phyloP scores from a whole-genome alignment of 2,329 filamentous ascomycete species.

The Fusarium buxicola region DNA sequence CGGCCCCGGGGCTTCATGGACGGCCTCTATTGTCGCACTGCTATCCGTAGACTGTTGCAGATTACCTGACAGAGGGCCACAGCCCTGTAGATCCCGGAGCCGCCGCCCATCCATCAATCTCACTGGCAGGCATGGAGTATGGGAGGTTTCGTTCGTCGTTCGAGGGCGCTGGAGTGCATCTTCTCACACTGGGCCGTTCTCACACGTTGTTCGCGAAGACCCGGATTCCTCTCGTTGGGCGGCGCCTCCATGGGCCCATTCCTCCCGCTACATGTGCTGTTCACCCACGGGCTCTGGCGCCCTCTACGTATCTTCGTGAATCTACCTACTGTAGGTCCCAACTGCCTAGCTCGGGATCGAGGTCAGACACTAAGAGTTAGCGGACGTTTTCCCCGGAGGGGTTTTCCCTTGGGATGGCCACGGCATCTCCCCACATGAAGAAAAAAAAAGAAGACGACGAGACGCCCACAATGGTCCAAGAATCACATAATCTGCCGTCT shows the following conservation, averaged over 20 bases:
- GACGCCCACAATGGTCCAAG: background rate
- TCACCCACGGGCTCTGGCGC: conserved; percentile 34
- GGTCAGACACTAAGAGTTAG: background rate
- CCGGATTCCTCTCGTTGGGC: conserved; percentile 38
- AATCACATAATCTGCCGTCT: conserved; percentile 9
- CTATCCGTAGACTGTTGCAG: conserved; percentile 8
- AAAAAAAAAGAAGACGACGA: conserved; percentile 9
- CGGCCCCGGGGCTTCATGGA: too few relatives aligned
- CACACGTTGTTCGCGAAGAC: conserved; percentile 43
- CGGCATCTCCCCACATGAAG: conserved; percentile 10
- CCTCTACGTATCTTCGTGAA: conserved; percentile 35
- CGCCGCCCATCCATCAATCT: conserved; percentile 17
- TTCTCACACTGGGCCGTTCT: conserved; percentile 32
- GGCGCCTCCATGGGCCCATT: conserved; percentile 46
- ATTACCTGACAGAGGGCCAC: conserved; percentile 5
- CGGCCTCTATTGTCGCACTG: background rate
- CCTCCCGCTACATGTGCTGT: conserved; percentile 39
- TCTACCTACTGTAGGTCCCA: conserved; percentile 9
- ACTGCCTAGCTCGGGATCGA: background rate
- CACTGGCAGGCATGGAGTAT: background rate
- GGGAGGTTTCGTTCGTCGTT: conserved; percentile 18
- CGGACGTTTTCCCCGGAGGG: background rate
- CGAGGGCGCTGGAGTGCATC: conserved; percentile 12
- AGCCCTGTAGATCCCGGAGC: conserved; percentile 34
- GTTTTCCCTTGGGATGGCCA: background rate